Conservation (phyloP, 2,329 filamentous ascomycete genomes). For the Fusarium gaditjirri region DNA sequence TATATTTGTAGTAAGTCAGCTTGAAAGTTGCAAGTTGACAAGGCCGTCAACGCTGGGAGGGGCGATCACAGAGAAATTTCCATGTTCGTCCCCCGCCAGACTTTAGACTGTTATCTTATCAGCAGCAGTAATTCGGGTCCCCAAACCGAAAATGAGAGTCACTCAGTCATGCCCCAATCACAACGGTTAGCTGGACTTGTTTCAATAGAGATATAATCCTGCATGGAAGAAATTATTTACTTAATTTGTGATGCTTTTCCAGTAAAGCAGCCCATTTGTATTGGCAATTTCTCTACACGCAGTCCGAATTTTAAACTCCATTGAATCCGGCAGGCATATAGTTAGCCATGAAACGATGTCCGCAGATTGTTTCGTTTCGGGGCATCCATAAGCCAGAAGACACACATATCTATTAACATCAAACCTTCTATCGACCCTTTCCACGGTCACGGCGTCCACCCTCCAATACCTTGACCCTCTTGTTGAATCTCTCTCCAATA, state of each 20-base stretch:
- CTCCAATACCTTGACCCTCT: conserved; percentile 70
- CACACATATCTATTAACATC: conserved; percentile 14
- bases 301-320: not conserved
- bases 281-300: not conserved
- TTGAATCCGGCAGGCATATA: not conserved
- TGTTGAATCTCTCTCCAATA: conserved; percentile 80
- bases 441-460: conserved; percentile 57
- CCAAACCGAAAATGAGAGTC: not conserved
- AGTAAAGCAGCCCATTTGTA: not conserved
- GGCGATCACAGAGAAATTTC: conserved; percentile 36
- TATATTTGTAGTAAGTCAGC: not conserved
- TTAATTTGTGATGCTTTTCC: not conserved
- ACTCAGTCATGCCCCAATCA: not conserved
- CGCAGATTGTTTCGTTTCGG: not conserved
- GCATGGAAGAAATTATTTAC: not conserved
- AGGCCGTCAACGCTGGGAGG: conserved; percentile 15
- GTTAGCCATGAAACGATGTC: not conserved
- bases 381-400: not conserved
- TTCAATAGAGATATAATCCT: not conserved
- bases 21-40: not conserved
- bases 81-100: conserved; percentile 39
- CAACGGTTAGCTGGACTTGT: too few species aligned
- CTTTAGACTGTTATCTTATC: conserved; percentile 39
- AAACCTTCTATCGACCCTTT: conserved; percentile 51
- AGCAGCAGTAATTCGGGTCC: not conserved